These are phyloP conservation scores for Astragalus membranaceus DNA, from an alignment of 306 rosid species.

Conservation along the genomic window DNA sequence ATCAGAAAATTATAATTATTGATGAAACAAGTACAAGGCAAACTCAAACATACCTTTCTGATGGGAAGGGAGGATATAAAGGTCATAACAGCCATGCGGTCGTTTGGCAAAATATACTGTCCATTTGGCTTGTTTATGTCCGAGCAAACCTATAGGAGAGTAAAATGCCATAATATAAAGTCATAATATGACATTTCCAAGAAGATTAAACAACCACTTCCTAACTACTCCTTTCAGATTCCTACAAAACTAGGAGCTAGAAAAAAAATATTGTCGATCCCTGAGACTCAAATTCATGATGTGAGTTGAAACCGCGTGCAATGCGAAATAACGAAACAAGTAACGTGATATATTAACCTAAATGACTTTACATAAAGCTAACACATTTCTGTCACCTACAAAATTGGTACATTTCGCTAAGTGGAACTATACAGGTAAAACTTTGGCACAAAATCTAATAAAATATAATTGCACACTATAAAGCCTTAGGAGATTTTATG, in stretches of 20 bases:
- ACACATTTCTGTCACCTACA: too few species aligned
- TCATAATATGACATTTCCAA: too few species aligned
- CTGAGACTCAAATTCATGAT: background rate
- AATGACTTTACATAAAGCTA: background rate
- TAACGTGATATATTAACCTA: background rate
- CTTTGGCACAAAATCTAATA: background rate
- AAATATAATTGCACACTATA: background rate
- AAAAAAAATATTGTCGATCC: background rate
- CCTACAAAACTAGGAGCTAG: conserved; percentile 5
- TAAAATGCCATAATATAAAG: too few species aligned
- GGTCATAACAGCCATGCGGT: conserved; percentile 69
- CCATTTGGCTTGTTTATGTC: conserved; percentile 99
- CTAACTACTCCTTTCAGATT: conserved; percentile 6
- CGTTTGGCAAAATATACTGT: conserved; percentile 74
- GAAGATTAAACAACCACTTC: too few species aligned
- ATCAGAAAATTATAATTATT: background rate
- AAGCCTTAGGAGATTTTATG: background rate
- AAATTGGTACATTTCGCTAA: too few species aligned
- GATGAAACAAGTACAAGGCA: background rate
- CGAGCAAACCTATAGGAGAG: too few species aligned
- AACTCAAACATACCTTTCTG: conserved; percentile 56
- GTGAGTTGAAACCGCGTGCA: background rate
- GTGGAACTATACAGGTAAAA: too few species aligned
- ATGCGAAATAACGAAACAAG: background rate
- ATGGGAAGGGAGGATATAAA: conserved; percentile 91